Evolutionary conservation across 495 filamentous ascomycete species (phyloP).

Genomic region (Talaromyces liani): DNA sequence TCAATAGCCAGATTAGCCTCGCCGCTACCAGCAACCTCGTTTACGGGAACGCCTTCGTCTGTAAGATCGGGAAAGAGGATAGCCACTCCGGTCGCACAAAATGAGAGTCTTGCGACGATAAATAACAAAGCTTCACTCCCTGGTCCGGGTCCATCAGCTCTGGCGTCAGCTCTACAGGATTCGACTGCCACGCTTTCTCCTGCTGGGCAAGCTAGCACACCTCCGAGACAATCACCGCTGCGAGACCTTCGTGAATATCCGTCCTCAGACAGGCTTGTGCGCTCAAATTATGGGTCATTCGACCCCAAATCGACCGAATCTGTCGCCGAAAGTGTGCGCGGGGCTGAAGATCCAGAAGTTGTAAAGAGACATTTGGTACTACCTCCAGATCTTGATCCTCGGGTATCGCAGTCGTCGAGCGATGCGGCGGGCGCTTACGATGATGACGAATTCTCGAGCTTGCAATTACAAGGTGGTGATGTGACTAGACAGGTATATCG

Average conservation of each 20-base stretch:
- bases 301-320: slow-evolving; percentile 49
- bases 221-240: slow-evolving; percentile 49
- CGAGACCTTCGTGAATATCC: slow-evolving; percentile 24
- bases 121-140: slow-evolving; percentile 36
- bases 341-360: slow-evolving; percentile 66
- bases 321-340: slow-evolving; percentile 12
- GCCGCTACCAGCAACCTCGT: slow-evolving; percentile 50
- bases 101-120: slow-evolving; percentile 27
- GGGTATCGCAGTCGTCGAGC: slow-evolving; percentile 25
- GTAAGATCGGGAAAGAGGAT: slow-evolving; percentile 11
- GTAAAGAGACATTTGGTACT: slow-evolving; percentile 76
- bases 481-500: slow-evolving; percentile 90
- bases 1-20: slow-evolving; percentile 69
- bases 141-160: slow-evolving; percentile 68
- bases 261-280: slow-evolving; percentile 36
- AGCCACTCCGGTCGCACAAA: slow-evolving; percentile 1
- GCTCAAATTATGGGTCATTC: slow-evolving; percentile 74
- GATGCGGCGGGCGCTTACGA: slow-evolving; percentile 43
- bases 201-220: slow-evolving; percentile 38
- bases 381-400: slow-evolving; percentile 41
- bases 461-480: slow-evolving; percentile 87
- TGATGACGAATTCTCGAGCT: slow-evolving; percentile 83
- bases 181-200: slow-evolving; percentile 46
- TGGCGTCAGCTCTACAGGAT: slow-evolving; percentile 66
- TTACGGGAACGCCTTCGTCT: slow-evolving; percentile 36